Evolutionary conservation across 495 filamentous ascomycete genomes (phyloP), one percentile per base, ranked within the genome.

Genomic region (Penicillium simplicissimum): DNA sequence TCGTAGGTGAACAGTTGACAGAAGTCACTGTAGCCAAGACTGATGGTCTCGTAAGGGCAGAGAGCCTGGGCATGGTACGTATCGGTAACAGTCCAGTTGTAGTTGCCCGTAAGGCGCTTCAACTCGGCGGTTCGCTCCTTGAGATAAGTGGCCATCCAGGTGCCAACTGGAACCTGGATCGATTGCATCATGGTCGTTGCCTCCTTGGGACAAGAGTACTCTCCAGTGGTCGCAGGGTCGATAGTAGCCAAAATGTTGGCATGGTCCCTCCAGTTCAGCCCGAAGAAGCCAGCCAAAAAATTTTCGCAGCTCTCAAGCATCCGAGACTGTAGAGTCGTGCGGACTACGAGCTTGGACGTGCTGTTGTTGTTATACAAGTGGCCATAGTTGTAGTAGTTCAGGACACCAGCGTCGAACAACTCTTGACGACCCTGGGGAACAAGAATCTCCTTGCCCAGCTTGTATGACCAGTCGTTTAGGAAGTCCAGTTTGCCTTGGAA

Each of bases 321-420:
- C 2, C 84, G 75, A 40, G 81, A 77, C 60, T 84, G 74, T 4
- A 84, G 83, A 6, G 85, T 87, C 0, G 85, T 86, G 21, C 87
- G 78, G 15, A 79, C 84, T 53, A 88, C 80, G 43, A 88, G 82
- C 68, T 87, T 87, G 58, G 76, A 82, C n/a, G 77, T 25, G 23
- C 23, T 76, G 4, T 15, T 10, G 33, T 84, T 81, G 51, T 86
- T 81, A 55, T 85, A 87, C 9, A 88, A 77, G 52, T 81, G 79
- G 2, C 78, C 82, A 59, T 89, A 89, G 68, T 86, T 79, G 64
- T 87, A 88, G 53, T 79, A 80, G 62, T 87, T 83, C 8, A 85
- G 69, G 1, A 84, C 73, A 57, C 82, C 82, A 35, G 74, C 77
- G 47, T 83, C 75, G 51, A 82, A 84, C 0, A 82, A 63, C 60